Evolutionary conservation across 768 basidiomycete genomes (phyloP).

Genomic region (Imleria badia): DNA sequence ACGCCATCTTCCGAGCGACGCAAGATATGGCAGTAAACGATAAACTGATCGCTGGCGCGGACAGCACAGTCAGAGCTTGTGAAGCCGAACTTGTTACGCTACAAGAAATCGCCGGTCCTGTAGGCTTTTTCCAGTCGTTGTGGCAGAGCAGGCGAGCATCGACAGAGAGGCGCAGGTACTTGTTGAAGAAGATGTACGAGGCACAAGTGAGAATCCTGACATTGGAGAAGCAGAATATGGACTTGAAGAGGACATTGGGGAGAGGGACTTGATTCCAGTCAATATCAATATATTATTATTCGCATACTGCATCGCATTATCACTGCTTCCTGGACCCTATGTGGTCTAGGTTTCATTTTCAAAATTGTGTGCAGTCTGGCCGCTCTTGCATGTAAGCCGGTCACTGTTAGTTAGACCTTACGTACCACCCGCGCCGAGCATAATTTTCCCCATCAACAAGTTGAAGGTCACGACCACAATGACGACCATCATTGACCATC

Average conservation of each 20-base stretch:
- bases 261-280: conserved; percentile 31
- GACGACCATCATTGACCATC: no score
- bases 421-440: no score
- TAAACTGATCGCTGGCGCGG: conserved; percentile 55
- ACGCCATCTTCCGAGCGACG: conserved; percentile 73
- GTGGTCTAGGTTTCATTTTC: no score
- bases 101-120: conserved; percentile 57
- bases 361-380: no score
- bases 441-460: no score
- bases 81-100: conserved; percentile 76
- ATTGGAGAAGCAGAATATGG: conserved; percentile 69
- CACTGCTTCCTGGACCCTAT: no score
- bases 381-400: no score
- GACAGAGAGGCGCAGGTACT: conserved; percentile 58
- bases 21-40: conserved; percentile 84
- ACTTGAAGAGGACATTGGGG: conserved; percentile 59
- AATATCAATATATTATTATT: background rate
- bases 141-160: conserved; percentile 51
- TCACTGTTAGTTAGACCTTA: no score
- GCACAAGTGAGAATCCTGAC: conserved; percentile 66
- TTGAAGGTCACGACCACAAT: no score
- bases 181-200: conserved; percentile 72
- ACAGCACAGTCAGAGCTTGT: conserved; percentile 64
- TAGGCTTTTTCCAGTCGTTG: conserved; percentile 40
- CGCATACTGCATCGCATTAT: background rate